Percentiles rank a stretch among this genome's conserved stretches.
Conservation (phyloP, 768 basidiomycete genomes). For the Postia placenta region DNA sequence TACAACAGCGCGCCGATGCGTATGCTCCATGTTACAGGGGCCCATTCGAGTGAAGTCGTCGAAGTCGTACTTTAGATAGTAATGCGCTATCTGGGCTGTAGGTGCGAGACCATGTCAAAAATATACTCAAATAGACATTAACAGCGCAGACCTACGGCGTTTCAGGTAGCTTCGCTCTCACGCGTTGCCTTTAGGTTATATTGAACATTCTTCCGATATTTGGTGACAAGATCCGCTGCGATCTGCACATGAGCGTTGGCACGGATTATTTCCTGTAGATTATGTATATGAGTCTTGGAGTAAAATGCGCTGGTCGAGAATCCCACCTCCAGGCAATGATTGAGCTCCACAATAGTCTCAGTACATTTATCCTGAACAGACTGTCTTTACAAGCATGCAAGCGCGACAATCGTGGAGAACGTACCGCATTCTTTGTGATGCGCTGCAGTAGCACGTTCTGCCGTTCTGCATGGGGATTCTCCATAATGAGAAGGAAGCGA, state of each 20-base stretch:
- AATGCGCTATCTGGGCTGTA: too few species aligned
- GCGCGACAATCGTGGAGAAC: slow-evolving; percentile 21
- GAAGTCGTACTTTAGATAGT: too few species aligned
- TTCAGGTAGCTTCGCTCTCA: not conserved
- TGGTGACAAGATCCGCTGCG: slow-evolving; percentile 77
- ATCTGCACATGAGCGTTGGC: slow-evolving; percentile 75
- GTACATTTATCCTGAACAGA: slow-evolving; percentile 95
- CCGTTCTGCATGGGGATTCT: slow-evolving; percentile 91
- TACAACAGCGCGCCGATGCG: too few species aligned
- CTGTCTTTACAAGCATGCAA: not conserved
- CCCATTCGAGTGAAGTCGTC: too few species aligned
- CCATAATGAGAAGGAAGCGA: slow-evolving; percentile 50
- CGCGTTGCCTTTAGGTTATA: slow-evolving; percentile 76
- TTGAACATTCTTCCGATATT: slow-evolving; percentile 89
- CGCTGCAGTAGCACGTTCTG: slow-evolving; percentile 88
- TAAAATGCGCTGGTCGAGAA: not conserved
- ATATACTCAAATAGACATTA: too few species aligned
- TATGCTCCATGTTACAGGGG: too few species aligned
- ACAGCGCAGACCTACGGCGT: too few species aligned
- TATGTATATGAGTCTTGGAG: not conserved
- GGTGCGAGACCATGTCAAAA: too few species aligned
- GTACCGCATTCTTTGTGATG: slow-evolving; percentile 83
- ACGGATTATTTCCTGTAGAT: slow-evolving; percentile 63
- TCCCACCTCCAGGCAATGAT: slow-evolving; percentile 76
- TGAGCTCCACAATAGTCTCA: slow-evolving; percentile 84